Evolutionary conservation across 768 basidiomycete species (phyloP), one percentile per base, ranked within the genome.

Genomic region (Amanita inopinata): DNA sequence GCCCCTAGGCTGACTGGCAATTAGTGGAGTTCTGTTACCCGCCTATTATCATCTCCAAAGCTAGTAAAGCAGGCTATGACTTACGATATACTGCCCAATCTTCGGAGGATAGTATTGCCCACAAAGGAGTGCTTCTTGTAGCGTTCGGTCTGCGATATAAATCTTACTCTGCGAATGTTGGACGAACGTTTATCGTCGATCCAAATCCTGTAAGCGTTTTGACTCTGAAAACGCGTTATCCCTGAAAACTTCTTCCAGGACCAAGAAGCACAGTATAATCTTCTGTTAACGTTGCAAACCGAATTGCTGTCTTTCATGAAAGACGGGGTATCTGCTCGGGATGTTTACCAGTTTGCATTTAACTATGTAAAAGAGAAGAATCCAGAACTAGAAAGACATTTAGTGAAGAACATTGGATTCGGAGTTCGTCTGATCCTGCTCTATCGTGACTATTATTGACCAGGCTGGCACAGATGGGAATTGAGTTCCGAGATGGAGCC

Each of bases 1-100:
- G 36, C 34, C 12, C 12, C 10, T 53, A 96, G 88, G 73, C 91
- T 43, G 91, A 99, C 56, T 94, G 87, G 77, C 65, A 69, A n/a
- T 73, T 80, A 2, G 83, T 85, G 4, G 96, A 99, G 61, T 94
- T 93, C 62, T 86, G 87, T 51, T 97, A 94, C 61, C 78, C 87
- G 2, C 92, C 94, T 2, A 93, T 97, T 58, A 88, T 98, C 56
- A 94, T 97, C 51, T 97, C 93, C 4, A 83, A 83, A 31, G 84
- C 88, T 5, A 83, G 83, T 25, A 75, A 71, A 46, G 69, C 74
- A 7, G 86, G 88, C 5, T 98, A 94, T 58, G 94, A 98, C 58
- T 67, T 98, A 36, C 78, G 82, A 46, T 82, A 83, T 30, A 85
- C 83, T 1, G 90, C 89, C 0, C 82, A 90, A 58, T 91, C 93